Base-by-base conservation (phyloP, 768 basidiomycete species). In the Rhodotorula taiwanensis region DNA sequence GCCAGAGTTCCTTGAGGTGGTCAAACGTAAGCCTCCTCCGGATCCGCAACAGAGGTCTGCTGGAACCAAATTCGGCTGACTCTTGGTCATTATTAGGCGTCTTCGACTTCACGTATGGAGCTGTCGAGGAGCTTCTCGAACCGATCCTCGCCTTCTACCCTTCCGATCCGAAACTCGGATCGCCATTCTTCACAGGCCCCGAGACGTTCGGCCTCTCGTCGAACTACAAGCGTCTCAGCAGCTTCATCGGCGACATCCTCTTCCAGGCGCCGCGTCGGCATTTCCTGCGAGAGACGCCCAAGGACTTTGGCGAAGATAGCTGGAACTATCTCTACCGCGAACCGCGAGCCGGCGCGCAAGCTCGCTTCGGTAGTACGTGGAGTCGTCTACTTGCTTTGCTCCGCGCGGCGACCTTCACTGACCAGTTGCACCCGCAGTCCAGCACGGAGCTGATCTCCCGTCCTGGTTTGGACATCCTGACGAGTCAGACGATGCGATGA, bases 111-210 rank as follows among this genome's bases (percentile, higher is more conserved):
- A 59, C 64, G 4, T 66, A 66, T 54, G 64, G 68, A 31, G 68
- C 68, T 11, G 43, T 70, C 30, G 34, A 55, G 23, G 52, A 55
- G 14, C 50, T 70, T 21, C 56, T 69, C 52, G 58, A 60, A 20
- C 67, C 67, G 8, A 61, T 69, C 60, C 43, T 64, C n/a, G 15
- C 28, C 25, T 62, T 79, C 5, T 81, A 82, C 67, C 80, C 80
- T 0, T 72, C 79, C 58, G 70, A 73, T 41, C 78, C 81, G 27
- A 71, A 78, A 20, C 62, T 75, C 34, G 81, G 81, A 4, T 78
- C 79, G 1, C 81, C 81, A 0, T 82, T 77, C 64, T 75, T 74
- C 18, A 81, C 80, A 4, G 80, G 81, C 9, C 76, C 77, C 62
- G 69, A 79, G 28, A 79, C 79, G 0, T 81, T 81, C 62, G 80